A percentile compares a stretch with the other conserved stretches of the same genome.
These are phyloP conservation scores for Porphyra umbilicalis DNA, from an alignment of 31 red algal species.

Conservation along the genomic window DNA sequence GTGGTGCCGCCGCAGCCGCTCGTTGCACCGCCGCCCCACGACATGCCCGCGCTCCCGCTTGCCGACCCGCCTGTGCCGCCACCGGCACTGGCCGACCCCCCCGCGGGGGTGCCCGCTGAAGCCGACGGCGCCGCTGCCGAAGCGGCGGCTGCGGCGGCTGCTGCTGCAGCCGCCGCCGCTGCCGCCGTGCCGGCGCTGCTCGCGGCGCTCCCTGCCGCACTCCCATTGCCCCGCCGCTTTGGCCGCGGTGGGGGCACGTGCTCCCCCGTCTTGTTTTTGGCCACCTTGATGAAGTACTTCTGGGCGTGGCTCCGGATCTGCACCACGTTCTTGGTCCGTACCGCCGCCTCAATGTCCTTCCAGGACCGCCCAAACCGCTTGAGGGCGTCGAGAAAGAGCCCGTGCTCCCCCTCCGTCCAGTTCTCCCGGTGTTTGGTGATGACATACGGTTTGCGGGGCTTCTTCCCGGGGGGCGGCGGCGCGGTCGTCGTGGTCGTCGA, in stretches of 20 bases:
- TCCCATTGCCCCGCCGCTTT: slow-evolving; percentile 15
- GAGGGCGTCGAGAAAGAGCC: slow-evolving; percentile 88
- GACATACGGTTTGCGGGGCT: slow-evolving; percentile 92
- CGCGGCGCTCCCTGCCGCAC: not conserved
- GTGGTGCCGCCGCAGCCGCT: not conserved
- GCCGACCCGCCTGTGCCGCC: not conserved
- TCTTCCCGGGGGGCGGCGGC: slow-evolving; percentile 46
- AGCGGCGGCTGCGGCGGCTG: no score
- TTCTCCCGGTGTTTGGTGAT: slow-evolving; percentile 84
- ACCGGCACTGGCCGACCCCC: not conserved
- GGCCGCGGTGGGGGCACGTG: slow-evolving; percentile 80
- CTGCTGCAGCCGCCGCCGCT: no score
- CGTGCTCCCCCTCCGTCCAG: slow-evolving; percentile 94
- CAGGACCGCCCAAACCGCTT: slow-evolving; percentile 79
- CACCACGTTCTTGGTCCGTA: slow-evolving; percentile 91
- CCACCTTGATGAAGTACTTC: slow-evolving; percentile 95
- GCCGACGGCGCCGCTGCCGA: not conserved
- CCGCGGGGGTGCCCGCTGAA: not conserved
- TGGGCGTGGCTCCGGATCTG: slow-evolving; percentile 98
- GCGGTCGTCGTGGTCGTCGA: slow-evolving; percentile 6
- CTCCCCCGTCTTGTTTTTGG: slow-evolving; percentile 81
- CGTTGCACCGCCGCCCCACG: not conserved
- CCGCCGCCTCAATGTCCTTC: slow-evolving; percentile 91
- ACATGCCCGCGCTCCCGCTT: not conserved
- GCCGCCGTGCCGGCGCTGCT: not conserved